These are phyloP conservation scores for Glaciozyma martinii DNA, from an alignment of 768 basidiomycete genomes.

Conservation along the genomic window DNA sequence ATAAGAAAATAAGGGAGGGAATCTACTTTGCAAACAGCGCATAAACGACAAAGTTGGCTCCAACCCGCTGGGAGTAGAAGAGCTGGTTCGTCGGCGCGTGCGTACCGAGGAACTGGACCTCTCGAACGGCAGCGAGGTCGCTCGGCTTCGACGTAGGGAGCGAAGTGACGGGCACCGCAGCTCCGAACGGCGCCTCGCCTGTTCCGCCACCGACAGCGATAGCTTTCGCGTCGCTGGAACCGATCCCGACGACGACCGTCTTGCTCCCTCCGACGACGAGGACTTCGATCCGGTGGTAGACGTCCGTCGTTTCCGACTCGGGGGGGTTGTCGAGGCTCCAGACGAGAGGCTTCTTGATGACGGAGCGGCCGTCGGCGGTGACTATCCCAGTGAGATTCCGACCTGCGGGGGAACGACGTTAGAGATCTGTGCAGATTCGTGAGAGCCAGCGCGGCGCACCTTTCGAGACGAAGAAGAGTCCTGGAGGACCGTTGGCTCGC, in stretches of 20 bases:
- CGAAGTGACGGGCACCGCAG: background rate
- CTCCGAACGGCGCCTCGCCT: background rate
- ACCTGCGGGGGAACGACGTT: no score
- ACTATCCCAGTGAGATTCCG: background rate
- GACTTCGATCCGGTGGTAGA: constrained; percentile 18
- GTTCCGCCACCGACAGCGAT: constrained; percentile 13
- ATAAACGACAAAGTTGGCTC: background rate
- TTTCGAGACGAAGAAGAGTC: constrained; percentile 33
- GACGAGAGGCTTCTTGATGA: constrained; percentile 30
- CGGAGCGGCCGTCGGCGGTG: constrained; percentile 27
- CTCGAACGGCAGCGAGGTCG: background rate
- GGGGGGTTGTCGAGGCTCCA: constrained; percentile 17
- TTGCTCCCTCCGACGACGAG: constrained; percentile 16
- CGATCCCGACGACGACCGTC: constrained; percentile 22
- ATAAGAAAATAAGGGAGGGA: no score
- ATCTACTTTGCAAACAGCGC: no score
- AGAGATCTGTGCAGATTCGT: background rate
- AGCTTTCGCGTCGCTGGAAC: constrained; percentile 6
- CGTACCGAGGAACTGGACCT: constrained; percentile 17
- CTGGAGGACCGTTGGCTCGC: constrained; percentile 28
- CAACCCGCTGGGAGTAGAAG: constrained; percentile 21
- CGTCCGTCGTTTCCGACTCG: background rate
- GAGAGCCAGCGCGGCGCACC: constrained; percentile 9
- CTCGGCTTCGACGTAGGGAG: background rate
- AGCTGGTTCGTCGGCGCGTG: constrained; percentile 4